A percentile compares a stretch with the other conserved stretches of the same genome.
Evolutionary conservation across 1,284 basidiomycete species (phyloP).

Genomic region (Naganishia cerealis): DNA sequence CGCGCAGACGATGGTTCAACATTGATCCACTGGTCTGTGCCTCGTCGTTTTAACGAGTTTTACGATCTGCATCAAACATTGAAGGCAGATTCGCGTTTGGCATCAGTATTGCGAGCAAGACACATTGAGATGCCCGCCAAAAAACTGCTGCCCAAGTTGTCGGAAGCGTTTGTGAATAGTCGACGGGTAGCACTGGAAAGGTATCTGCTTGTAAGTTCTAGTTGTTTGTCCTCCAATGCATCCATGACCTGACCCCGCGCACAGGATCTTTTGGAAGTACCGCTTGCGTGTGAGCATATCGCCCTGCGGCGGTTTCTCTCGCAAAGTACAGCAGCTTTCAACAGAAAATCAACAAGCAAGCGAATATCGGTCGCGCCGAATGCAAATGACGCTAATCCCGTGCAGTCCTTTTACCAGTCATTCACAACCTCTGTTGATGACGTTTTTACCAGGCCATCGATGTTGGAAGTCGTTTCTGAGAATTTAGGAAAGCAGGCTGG

Average conservation of each 20-base stretch:
- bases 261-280: conserved; percentile 71
- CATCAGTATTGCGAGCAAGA: conserved; percentile 59
- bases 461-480: conserved; percentile 77
- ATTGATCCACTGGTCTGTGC: conserved; percentile 83
- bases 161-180: conserved; percentile 78
- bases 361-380: neutral
- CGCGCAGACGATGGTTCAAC: conserved; percentile 71
- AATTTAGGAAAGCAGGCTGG: conserved; percentile 72
- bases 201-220: conserved; percentile 73
- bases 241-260: conserved; percentile 8
- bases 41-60: conserved; percentile 91
- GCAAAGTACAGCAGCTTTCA: conserved; percentile 48
- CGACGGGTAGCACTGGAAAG: conserved; percentile 76
- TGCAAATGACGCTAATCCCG: conserved; percentile 57
- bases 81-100: conserved; percentile 63
- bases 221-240: neutral
- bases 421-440: conserved; percentile 89
- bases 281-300: conserved; percentile 74
- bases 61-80: conserved; percentile 80
- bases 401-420: conserved; percentile 80
- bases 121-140: conserved; percentile 78
- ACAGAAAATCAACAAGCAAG: neutral
- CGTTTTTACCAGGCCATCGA: conserved; percentile 86
- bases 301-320: conserved; percentile 85
- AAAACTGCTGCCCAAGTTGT: conserved; percentile 76